These are phyloP conservation scores for Tylopilus rubrobrunneus DNA, from an alignment of 768 basidiomycete species.

Conservation along the genomic window DNA sequence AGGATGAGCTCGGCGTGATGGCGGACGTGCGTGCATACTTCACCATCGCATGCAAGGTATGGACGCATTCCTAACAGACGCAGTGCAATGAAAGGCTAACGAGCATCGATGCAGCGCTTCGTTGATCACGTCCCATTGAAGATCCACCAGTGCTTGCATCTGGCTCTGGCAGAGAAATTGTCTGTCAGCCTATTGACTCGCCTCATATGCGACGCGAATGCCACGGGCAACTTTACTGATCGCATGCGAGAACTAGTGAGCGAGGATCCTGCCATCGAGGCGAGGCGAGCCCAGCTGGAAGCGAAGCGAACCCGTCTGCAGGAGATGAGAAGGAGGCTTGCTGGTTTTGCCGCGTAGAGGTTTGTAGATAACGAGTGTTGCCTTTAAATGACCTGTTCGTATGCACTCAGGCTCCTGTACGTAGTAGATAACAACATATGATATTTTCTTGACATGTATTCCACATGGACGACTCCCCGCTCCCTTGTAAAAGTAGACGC, in stretches of 20 bases:
- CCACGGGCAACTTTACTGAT: slow-evolving; percentile 15
- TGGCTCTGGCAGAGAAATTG: slow-evolving; percentile 34
- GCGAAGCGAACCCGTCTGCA: slow-evolving; percentile 17
- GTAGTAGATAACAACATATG: too few species aligned
- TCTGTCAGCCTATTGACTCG: slow-evolving; percentile 34
- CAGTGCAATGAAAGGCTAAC: not conserved
- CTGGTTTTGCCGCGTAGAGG: too few species aligned
- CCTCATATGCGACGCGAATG: slow-evolving; percentile 24
- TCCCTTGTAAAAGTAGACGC: too few species aligned
- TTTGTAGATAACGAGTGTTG: too few species aligned
- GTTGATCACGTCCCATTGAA: slow-evolving; percentile 51
- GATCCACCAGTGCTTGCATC: slow-evolving; percentile 45
- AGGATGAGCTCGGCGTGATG: slow-evolving; percentile 49
- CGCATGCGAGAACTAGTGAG: slow-evolving; percentile 40
- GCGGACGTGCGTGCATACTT: slow-evolving; percentile 55
- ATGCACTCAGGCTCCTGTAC: too few species aligned
- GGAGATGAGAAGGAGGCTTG: too few species aligned
- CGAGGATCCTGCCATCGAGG: slow-evolving; percentile 43
- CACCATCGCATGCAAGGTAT: slow-evolving; percentile 51
- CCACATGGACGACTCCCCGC: too few species aligned
- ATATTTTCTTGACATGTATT: too few species aligned
- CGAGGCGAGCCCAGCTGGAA: slow-evolving; percentile 33
- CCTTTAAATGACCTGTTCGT: too few species aligned
- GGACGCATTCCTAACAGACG: not conserved
- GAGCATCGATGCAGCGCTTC: slow-evolving; percentile 39